A percentile compares a stretch with the other conserved stretches of the same genome.
phyloP scores from a whole-genome alignment of 2,329 filamentous ascomycete species.

The Cordyceps cicadae region DNA sequence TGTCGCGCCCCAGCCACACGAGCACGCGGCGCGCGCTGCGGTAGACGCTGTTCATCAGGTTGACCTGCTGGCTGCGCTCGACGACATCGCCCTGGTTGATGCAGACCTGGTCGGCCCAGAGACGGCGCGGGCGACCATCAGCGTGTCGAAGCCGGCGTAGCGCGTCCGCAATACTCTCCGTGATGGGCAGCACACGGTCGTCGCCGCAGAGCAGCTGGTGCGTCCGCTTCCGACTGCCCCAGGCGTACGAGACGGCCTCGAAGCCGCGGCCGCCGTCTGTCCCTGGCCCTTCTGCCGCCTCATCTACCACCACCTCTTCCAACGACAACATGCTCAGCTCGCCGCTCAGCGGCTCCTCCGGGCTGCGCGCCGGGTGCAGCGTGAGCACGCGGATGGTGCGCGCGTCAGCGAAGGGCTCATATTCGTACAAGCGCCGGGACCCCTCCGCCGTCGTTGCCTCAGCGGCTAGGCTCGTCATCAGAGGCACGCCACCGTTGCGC shows the following conservation, averaged over 20 bases:
- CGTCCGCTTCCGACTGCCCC: conserved; percentile 1
- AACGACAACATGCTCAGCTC: not conserved
- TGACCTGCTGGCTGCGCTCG: conserved; percentile 30
- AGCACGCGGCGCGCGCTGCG: conserved; percentile 24
- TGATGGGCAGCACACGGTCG: not conserved
- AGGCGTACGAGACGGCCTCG: conserved; percentile 6
- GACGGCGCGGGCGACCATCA: conserved; percentile 17
- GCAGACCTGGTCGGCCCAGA: conserved; percentile 34
- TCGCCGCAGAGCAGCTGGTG: not conserved
- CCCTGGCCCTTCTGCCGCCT: not conserved
- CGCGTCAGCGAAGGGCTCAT: not conserved
- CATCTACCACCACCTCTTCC: not conserved
- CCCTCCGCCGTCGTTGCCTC: not conserved
- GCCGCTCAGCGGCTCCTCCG: not conserved
- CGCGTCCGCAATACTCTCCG: conserved; percentile 20
- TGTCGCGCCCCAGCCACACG: conserved; percentile 29
- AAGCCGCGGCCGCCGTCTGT: not conserved
- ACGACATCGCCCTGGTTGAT: conserved; percentile 30
- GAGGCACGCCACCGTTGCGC: not conserved
- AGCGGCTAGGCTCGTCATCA: not conserved
- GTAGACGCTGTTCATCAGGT: conserved; percentile 31
- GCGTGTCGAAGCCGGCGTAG: conserved; percentile 21
- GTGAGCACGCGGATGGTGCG: conserved; percentile 3
- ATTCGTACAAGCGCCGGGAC: not conserved
- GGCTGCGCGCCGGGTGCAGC: not conserved